A percentile compares a stretch with the other conserved stretches of the same genome.
Conservation (phyloP, 2,329 filamentous ascomycete species). For the Fusarium verticillioides region DNA sequence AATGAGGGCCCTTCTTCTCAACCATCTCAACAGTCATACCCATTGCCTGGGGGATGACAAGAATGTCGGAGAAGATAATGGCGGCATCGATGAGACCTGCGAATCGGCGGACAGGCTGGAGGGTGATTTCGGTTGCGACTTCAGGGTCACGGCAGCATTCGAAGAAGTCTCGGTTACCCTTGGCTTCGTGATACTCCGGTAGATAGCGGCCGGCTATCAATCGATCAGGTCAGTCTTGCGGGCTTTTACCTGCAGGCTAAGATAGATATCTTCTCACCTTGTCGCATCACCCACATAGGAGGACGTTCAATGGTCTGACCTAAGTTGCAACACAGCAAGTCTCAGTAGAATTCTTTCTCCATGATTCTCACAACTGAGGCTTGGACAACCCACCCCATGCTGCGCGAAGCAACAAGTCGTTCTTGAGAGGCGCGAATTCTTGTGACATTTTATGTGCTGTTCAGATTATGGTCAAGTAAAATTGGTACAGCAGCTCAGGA, state of each 20-base stretch:
- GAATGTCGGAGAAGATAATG: constrained; percentile 98
- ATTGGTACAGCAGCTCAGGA: constrained; percentile 9
- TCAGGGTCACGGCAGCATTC: constrained; percentile 95
- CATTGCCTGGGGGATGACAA: constrained; percentile 97
- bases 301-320: constrained; percentile 91
- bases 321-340: constrained; percentile 51
- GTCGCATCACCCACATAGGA: constrained; percentile 99
- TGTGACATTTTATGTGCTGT: constrained; percentile 65
- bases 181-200: constrained; percentile 96
- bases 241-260: not conserved
- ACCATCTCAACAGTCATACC: constrained; percentile 99
- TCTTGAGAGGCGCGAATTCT: constrained; percentile 85
- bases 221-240: constrained; percentile 11
- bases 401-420: constrained; percentile 90
- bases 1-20: constrained; percentile 95
- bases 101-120: constrained; percentile 94
- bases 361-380: constrained; percentile 13
- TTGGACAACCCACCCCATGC: constrained; percentile 75
- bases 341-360: constrained; percentile 35
- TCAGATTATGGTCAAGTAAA: constrained; percentile 38
- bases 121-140: constrained; percentile 89
- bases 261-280: constrained; percentile 70
- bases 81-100: constrained; percentile 92
- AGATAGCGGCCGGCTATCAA: constrained; percentile 89
- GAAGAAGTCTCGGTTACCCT: constrained; percentile 93